These are phyloP conservation scores for Entomortierella lignicola DNA, from an alignment of 192 early-diverging fungal genomes.

Conservation along the genomic window DNA sequence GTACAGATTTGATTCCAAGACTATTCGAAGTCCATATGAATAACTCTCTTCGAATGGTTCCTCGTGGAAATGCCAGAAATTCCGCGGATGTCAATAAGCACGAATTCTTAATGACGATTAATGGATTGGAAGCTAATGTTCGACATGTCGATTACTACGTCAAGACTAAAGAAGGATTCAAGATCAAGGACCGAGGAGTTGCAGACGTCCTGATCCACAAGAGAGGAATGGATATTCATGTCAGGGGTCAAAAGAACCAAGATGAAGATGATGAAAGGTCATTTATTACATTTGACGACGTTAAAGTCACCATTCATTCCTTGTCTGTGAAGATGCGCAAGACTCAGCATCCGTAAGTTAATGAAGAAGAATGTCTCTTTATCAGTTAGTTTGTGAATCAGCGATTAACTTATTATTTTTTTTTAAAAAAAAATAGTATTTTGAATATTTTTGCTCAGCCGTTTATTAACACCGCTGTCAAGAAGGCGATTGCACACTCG, in stretches of 20 bases:
- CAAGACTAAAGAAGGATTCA: slow-evolving; percentile 57
- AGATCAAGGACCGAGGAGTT: slow-evolving; percentile 48
- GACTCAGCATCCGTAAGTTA: slow-evolving; percentile 25
- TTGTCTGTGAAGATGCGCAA: slow-evolving; percentile 46
- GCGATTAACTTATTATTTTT: too few relatives aligned
- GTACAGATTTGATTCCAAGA: slow-evolving; percentile 53
- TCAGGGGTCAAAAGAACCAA: slow-evolving; percentile 23
- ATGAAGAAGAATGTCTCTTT: neutral
- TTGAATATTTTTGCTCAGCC: slow-evolving; percentile 48
- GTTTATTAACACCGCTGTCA: slow-evolving; percentile 49
- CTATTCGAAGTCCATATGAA: slow-evolving; percentile 51
- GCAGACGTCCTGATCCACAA: slow-evolving; percentile 47
- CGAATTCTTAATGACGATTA: slow-evolving; percentile 40
- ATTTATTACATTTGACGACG: slow-evolving; percentile 33
- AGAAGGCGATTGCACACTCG: slow-evolving; percentile 48
- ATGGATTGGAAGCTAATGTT: slow-evolving; percentile 52
- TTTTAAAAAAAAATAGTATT: neutral
- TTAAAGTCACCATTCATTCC: slow-evolving; percentile 39
- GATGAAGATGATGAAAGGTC: slow-evolving; percentile 27
- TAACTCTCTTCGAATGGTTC: slow-evolving; percentile 51
- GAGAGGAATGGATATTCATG: slow-evolving; percentile 30
- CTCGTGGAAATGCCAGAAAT: slow-evolving; percentile 34
- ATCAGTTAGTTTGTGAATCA: slow-evolving; percentile 5
- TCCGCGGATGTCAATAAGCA: slow-evolving; percentile 31
- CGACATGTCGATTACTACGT: slow-evolving; percentile 54